Conservation (phyloP, 176 grass and related monocot species). For the Cenchrus americanus region DNA sequence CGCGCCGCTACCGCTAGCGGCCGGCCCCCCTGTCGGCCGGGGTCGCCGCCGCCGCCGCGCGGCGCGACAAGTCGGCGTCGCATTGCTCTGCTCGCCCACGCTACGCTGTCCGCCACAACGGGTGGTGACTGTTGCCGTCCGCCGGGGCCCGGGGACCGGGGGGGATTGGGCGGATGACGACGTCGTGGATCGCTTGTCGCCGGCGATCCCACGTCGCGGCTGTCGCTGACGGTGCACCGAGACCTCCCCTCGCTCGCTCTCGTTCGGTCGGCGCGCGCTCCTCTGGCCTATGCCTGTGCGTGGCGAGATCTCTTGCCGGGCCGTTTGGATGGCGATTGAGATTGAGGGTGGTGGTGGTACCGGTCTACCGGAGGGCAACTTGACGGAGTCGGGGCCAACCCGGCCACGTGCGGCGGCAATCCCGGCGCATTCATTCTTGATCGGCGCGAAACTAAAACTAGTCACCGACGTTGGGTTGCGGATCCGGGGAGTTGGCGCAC, state of each 20-base stretch:
- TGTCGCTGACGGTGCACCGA: neutral
- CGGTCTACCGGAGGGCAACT: neutral
- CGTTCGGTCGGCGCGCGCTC: neutral
- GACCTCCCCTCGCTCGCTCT: neutral
- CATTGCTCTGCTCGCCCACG: neutral
- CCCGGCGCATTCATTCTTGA: neutral
- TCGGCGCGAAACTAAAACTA: neutral
- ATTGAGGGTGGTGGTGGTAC: neutral
- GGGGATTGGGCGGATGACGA: neutral
- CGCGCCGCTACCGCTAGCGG: neutral
- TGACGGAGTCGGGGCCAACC: neutral
- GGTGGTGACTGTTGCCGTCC: neutral
- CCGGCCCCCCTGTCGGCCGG: neutral
- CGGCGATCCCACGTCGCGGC: neutral
- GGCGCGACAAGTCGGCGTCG: neutral
- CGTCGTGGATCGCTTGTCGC: too few relatives aligned
- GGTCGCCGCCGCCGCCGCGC: neutral
- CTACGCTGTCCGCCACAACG: constrained; percentile 21
- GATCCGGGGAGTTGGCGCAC: neutral
- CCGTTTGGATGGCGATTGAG: neutral
- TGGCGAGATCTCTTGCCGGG: neutral
- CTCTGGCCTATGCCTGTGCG: neutral
- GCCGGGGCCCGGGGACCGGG: neutral
- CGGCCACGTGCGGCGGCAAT: constrained; percentile 34
- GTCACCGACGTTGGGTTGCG: neutral